Percentiles rank a stretch among this genome's conserved stretches.
Evolutionary conservation across 768 basidiomycete species (phyloP).

Genomic region (Lactifluus volemus): DNA sequence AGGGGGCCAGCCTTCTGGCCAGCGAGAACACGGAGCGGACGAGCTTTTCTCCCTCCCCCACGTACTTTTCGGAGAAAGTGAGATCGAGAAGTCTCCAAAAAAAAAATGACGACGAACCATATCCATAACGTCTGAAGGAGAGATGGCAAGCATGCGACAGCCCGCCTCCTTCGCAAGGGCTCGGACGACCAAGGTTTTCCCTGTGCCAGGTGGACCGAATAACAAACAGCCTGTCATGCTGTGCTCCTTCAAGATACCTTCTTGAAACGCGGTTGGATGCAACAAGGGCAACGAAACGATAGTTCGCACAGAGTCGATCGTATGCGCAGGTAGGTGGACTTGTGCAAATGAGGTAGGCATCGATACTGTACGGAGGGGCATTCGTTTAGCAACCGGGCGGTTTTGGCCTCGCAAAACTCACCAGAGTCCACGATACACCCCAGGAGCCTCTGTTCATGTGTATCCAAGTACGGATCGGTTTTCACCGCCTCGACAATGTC

Average conservation of each 20-base stretch:
- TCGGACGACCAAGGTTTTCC: slow-evolving; percentile 83
- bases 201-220: slow-evolving; percentile 90
- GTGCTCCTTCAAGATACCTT: slow-evolving; percentile 86
- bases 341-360: slow-evolving; percentile 81
- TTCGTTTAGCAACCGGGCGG: slow-evolving; percentile 11
- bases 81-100: slow-evolving; percentile 1
- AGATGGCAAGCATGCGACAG: slow-evolving; percentile 84
- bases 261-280: slow-evolving; percentile 78
- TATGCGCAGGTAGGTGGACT: slow-evolving; percentile 81
- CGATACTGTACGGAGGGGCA: slow-evolving; percentile 34
- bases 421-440: slow-evolving; percentile 81
- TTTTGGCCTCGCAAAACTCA: slow-evolving; percentile 22
- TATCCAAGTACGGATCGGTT: slow-evolving; percentile 65
- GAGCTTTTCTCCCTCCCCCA: slow-evolving; percentile 84
- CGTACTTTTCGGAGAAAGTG: slow-evolving; percentile 43
- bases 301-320: slow-evolving; percentile 86
- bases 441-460: slow-evolving; percentile 74
- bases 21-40: slow-evolving; percentile 85
- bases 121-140: slow-evolving; percentile 93
- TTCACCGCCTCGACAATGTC: slow-evolving; percentile 71
- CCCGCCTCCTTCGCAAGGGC: slow-evolving; percentile 92
- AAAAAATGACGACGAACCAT: slow-evolving; percentile 50
- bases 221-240: slow-evolving; percentile 85
- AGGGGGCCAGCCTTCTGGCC: slow-evolving; percentile 78
- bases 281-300: slow-evolving; percentile 85